Evolutionary conservation across 257 asterid species (phyloP), one percentile per base, ranked within the genome.

Genomic region (Verbena officinalis): DNA sequence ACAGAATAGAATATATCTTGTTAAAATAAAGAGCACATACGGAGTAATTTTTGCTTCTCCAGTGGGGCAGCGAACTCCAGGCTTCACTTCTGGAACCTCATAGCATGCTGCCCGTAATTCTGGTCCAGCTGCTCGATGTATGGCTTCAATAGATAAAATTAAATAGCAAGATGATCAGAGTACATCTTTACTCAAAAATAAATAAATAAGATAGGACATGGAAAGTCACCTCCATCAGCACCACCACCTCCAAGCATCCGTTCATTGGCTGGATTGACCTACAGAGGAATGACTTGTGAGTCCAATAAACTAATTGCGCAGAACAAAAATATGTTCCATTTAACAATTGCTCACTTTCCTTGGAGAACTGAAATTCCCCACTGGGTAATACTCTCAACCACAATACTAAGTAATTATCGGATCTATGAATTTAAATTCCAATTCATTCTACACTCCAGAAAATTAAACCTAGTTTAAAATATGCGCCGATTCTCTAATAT

Each of bases 1-100:
- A 23, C 4, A 3, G 24, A 45, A 67, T 42, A 46, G 15, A 20
- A 57, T 46, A 17, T 27, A n/a, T n/a, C n/a, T 67, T 17, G 34
- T 54, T 20, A 30, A 30, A 40, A 48, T 36, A 20, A 44, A 11
- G 69, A 70, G 38, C 21, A 71, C 84, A 30, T 81, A 90, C 99
- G 62, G 89, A 12, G 99, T 90, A 79, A 94, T 90, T 77, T 91
- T 90, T 42, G 99, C 99, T 94, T 94, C 96, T 71, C 99, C 99
- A 7, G 90, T 83, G 63, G 99, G 99, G 73, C 99, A 94, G 44
- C 99, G 92, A 64, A 94, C 82, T 65, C 95, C 92, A 30, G 84
- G 90, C 74, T 70, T 82, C 39, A 88, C 97, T 85, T 94, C 93
- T 44, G 80, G 89, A 64, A 81, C 95, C 68, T 75, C 44, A 59